Evolutionary conservation across 768 basidiomycete genomes (phyloP).

Genomic region (Boletus bicolor): DNA sequence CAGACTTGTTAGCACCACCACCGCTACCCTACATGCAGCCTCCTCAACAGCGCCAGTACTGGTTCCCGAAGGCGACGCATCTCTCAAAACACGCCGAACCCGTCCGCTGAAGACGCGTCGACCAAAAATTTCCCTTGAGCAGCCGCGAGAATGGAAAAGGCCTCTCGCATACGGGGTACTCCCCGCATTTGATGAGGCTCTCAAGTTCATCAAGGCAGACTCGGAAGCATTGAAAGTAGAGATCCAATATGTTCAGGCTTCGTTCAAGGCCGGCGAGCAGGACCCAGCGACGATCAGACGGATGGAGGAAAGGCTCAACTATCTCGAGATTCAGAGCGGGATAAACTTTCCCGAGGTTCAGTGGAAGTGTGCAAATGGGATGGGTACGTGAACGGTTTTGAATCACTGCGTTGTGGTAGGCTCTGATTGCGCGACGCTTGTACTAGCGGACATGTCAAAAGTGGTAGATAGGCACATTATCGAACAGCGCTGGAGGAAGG

Average conservation of each 20-base stretch:
- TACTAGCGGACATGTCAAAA: slow-evolving; percentile 61
- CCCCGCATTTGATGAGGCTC: slow-evolving; percentile 82
- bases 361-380: slow-evolving; percentile 76
- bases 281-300: slow-evolving; percentile 40
- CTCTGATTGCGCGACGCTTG: background rate
- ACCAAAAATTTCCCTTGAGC: slow-evolving; percentile 48
- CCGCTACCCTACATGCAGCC: slow-evolving; percentile 5
- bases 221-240: slow-evolving; percentile 42
- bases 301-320: slow-evolving; percentile 47
- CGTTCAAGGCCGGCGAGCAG: slow-evolving; percentile 19
- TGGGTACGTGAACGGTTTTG: slow-evolving; percentile 50
- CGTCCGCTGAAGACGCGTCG: slow-evolving; percentile 36
- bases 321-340: slow-evolving; percentile 76
- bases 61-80: background rate
- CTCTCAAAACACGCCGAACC: slow-evolving; percentile 1
- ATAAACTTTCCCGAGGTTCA: slow-evolving; percentile 81
- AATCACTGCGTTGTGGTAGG: background rate
- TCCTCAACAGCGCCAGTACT: background rate
- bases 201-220: slow-evolving; percentile 67
- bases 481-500: slow-evolving; percentile 82
- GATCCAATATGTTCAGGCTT: slow-evolving; percentile 20
- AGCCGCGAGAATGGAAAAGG: slow-evolving; percentile 60
- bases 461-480: slow-evolving; percentile 74
- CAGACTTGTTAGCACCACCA: slow-evolving; percentile 9
- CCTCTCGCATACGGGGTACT: slow-evolving; percentile 61